These are phyloP conservation scores for Termitomyces eurrhizus DNA, from an alignment of 768 basidiomycete species.

Conservation along the genomic window DNA sequence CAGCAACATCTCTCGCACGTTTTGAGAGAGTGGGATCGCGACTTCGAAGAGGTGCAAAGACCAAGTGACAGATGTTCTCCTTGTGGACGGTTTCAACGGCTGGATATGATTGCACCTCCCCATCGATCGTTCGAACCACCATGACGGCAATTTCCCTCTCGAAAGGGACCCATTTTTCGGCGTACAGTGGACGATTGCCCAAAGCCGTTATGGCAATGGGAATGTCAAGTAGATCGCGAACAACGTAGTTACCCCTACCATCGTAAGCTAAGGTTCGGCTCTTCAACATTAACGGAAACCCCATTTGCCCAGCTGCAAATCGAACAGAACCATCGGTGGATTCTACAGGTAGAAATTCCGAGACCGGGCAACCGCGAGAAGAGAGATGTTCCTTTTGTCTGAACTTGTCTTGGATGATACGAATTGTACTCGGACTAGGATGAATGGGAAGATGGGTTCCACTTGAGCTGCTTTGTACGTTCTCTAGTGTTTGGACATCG, in stretches of 20 bases:
- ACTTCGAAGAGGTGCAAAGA: conserved; percentile 81
- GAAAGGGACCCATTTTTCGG: conserved; percentile 92
- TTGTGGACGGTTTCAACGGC: conserved; percentile 94
- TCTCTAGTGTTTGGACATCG: conserved; percentile 68
- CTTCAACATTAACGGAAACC: conserved; percentile 94
- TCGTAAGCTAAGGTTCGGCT: conserved; percentile 93
- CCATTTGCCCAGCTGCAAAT: conserved; percentile 53
- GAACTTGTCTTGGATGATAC: conserved; percentile 86
- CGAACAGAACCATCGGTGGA: conserved; percentile 47
- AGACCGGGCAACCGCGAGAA: conserved; percentile 56
- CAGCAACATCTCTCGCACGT: conserved; percentile 70
- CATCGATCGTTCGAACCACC: conserved; percentile 80
- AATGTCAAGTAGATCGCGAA: conserved; percentile 51
- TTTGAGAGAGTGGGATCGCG: conserved; percentile 48
- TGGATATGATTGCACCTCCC: conserved; percentile 81
- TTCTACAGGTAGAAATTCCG: conserved; percentile 56
- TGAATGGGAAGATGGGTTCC: conserved; percentile 47
- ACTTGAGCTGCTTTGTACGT: conserved; percentile 38
- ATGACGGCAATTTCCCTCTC: conserved; percentile 91
- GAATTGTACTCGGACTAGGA: conserved; percentile 79
- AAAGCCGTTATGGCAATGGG: conserved; percentile 50
- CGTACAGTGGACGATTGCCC: conserved; percentile 75
- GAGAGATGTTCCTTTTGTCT: conserved; percentile 73
- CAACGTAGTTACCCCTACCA: conserved; percentile 86
- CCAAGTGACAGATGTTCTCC: conserved; percentile 90